Evolutionary conservation across 352 stramenopile genomes (phyloP).

Genomic region (Globisporangium spinosum): DNA sequence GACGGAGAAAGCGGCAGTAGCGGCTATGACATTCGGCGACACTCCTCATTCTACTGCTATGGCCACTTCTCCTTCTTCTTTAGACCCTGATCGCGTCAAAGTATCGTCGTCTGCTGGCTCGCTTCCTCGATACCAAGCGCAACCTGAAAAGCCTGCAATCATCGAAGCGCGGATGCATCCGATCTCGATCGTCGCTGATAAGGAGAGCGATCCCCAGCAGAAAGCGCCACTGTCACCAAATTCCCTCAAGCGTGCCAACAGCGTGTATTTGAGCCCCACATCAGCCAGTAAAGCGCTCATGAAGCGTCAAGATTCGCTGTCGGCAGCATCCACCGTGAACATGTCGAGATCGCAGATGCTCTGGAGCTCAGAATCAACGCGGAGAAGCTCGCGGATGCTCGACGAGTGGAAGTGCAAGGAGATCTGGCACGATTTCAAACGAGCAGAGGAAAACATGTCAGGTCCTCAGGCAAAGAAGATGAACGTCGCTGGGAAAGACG

Average conservation of each 20-base stretch:
- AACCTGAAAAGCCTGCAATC: neutral
- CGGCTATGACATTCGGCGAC: neutral
- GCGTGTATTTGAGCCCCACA: conserved; percentile 26
- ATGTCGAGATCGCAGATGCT: conserved; percentile 38
- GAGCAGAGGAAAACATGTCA: conserved; percentile 49
- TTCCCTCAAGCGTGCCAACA: conserved; percentile 42
- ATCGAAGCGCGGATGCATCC: conserved; percentile 27
- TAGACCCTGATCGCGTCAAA: neutral
- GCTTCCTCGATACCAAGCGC: neutral
- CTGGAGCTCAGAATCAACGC: conserved; percentile 30
- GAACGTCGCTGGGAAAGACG: neutral
- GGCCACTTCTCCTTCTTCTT: too few relatives aligned
- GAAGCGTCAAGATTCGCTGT: conserved; percentile 22
- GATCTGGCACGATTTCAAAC: conserved; percentile 72
- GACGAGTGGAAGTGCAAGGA: conserved; percentile 73
- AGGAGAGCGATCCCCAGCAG: conserved; percentile 14
- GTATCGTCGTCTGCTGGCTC: neutral
- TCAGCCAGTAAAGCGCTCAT: conserved; percentile 15
- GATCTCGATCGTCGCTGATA: conserved; percentile 17
- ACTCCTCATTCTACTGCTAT: neutral
- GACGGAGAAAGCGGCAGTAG: conserved; percentile 5
- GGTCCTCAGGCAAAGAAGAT: conserved; percentile 14
- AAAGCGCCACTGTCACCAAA: conserved; percentile 27
- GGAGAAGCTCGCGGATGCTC: conserved; percentile 45
- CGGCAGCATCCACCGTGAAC: neutral